Evolutionary conservation across 495 filamentous ascomycete genomes (phyloP), one percentile per base, ranked within the genome.

Genomic region (Hypomontagnella monticulosa): DNA sequence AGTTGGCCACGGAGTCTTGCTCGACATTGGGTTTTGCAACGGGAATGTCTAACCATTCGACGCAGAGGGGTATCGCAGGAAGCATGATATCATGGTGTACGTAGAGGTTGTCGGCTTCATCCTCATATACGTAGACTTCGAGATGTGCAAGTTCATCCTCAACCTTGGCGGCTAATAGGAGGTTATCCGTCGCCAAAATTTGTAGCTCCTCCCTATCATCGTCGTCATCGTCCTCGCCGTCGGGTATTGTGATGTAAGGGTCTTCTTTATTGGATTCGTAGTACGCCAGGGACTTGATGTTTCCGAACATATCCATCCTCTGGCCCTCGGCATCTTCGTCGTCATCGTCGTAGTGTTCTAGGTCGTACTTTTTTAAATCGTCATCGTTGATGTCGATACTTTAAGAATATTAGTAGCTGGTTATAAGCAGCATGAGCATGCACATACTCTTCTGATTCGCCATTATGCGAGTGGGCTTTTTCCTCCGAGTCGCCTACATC

Each of bases 1-100:
- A 97, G 78, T 96, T 99, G 4, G 87, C 94, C 38, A 72, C 78
- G 15, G 84, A 75, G 63, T 86, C 83, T 53, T 85, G 85, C 12
- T 79, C 78, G 61, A 85, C 83, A 15, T 74, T 73, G 18, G 79
- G 71, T 71, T 92, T 91, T 46, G 90, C 89, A 32, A 96, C 92
- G 40, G 93, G 88, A 32, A 96, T 78, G 74, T 97, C 90, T 15
- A 99, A 79, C 95, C 95, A 99, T 79, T 99, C 95, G 34, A 97
- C 82, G 73, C 91, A 94, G 11, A 99, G 86, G 1, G 95, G 95
- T 76, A 98, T 96, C 30, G 93, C 93, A 14, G 95, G 95, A 38
- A 99, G 87, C 95, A 99, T 97, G 69, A 99, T 96, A 72, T 99
- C 95, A 81, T 99, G 96, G 80, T 99, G 95, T 8, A 98, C 93